Conservation (phyloP, 768 basidiomycete species). For the Mycena crocata region DNA sequence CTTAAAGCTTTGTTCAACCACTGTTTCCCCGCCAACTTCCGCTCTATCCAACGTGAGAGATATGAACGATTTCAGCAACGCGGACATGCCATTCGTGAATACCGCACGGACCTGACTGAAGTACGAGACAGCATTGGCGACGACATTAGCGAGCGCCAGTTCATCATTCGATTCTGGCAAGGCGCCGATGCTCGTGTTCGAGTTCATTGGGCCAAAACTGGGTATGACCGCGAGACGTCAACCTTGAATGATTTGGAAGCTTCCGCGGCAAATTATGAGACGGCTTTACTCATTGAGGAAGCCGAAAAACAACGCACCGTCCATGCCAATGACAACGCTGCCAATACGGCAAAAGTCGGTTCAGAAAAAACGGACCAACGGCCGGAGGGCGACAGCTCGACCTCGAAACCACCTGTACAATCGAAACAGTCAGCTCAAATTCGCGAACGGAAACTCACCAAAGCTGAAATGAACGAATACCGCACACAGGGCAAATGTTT, state of each 20-base stretch:
- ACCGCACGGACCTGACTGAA: slow-evolving; percentile 3
- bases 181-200: slow-evolving; percentile 17
- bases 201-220: slow-evolving; percentile 10
- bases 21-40: slow-evolving; percentile 29
- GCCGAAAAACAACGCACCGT: neutral
- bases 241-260: neutral
- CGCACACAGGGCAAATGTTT: slow-evolving; percentile 19
- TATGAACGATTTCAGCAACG: slow-evolving; percentile 19
- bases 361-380: neutral
- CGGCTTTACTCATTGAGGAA: neutral
- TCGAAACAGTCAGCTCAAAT: neutral
- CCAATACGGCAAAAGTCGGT: neutral
- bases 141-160: slow-evolving; percentile 14
- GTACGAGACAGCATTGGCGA: slow-evolving; percentile 26
- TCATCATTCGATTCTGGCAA: slow-evolving; percentile 29
- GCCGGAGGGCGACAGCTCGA: neutral
- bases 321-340: neutral
- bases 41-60: slow-evolving; percentile 26
- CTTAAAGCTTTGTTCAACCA: slow-evolving; percentile 28
- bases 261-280: slow-evolving; percentile 9
- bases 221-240: slow-evolving; percentile 16
- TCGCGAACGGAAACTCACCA: neutral
- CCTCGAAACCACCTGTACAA: neutral
- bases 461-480: neutral
- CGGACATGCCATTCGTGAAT: slow-evolving; percentile 9